A percentile compares a stretch with the other conserved stretches of the same genome.
These are phyloP conservation scores for Orbilia blumenaviensis DNA, from an alignment of 2,329 filamentous ascomycete genomes.

Conservation along the genomic window DNA sequence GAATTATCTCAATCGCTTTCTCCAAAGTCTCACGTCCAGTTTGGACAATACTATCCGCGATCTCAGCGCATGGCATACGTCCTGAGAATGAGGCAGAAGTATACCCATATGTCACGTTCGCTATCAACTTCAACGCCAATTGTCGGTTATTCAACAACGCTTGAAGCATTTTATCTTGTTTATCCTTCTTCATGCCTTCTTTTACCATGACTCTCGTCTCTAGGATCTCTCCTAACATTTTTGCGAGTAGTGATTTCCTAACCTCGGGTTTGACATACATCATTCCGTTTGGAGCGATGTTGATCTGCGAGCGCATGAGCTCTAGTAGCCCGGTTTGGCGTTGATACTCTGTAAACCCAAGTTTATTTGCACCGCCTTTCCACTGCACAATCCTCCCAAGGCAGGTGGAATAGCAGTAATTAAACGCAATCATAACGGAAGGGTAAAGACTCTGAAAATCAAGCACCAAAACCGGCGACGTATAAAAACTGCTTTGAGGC, in stretches of 20 bases:
- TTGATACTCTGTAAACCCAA: slow-evolving; percentile 90
- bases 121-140: slow-evolving; percentile 90
- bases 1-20: slow-evolving; percentile 84
- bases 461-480: slow-evolving; percentile 84
- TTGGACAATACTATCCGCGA: slow-evolving; percentile 97
- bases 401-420: slow-evolving; percentile 98
- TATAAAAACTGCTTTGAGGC: slow-evolving; percentile 93
- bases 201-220: slow-evolving; percentile 99
- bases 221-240: slow-evolving; percentile 95
- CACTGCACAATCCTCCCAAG: slow-evolving; percentile 84
- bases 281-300: slow-evolving; percentile 93
- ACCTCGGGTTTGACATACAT: slow-evolving; percentile 89
- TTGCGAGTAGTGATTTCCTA: slow-evolving; percentile 88
- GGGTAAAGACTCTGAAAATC: slow-evolving; percentile 98
- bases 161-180: slow-evolving; percentile 84
- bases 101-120: slow-evolving; percentile 99
- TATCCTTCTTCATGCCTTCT: slow-evolving; percentile 89
- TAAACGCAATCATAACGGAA: slow-evolving; percentile 98
- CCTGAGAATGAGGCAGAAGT: slow-evolving; percentile 96
- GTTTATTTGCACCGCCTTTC: slow-evolving; percentile 84
- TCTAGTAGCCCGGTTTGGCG: slow-evolving; percentile 78
- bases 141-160: slow-evolving; percentile 92
- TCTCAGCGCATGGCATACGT: slow-evolving; percentile 96
- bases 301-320: slow-evolving; percentile 83
- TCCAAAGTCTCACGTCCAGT: slow-evolving; percentile 94